Conservation (phyloP, 2,329 filamentous ascomycete genomes). For the Aaosphaeria pasadenensis region DNA sequence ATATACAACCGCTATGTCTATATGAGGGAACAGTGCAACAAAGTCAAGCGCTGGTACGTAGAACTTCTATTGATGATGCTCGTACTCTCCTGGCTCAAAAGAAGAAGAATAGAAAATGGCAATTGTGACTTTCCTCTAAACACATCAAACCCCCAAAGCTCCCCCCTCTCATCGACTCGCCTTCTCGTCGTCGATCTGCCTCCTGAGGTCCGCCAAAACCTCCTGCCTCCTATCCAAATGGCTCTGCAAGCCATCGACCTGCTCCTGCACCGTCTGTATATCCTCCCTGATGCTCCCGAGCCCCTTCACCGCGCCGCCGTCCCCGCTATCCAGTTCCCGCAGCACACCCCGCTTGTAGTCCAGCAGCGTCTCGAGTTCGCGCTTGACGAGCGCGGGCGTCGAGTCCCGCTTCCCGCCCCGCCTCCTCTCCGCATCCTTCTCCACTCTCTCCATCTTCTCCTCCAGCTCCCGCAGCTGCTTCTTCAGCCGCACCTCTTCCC, state of each 20-base stretch:
- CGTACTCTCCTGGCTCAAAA: too few species aligned
- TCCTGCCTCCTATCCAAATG: slow-evolving; percentile 77
- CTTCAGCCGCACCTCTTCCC: slow-evolving; percentile 95
- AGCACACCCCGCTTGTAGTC: slow-evolving; percentile 89
- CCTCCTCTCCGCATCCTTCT: slow-evolving; percentile 64
- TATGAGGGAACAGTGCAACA: too few species aligned
- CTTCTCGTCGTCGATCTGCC: slow-evolving; percentile 87
- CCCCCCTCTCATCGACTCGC: slow-evolving; percentile 14
- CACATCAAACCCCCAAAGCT: too few species aligned
- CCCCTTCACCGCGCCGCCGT: slow-evolving; percentile 59
- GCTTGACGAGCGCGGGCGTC: slow-evolving; percentile 88
- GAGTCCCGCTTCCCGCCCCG: slow-evolving; percentile 61
- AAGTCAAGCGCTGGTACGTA: too few species aligned
- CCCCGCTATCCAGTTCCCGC: slow-evolving; percentile 70
- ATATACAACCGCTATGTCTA: too few species aligned
- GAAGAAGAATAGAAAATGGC: too few species aligned
- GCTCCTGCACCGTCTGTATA: slow-evolving; percentile 84
- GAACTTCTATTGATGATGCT: too few species aligned
- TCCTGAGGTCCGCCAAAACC: slow-evolving; percentile 70
- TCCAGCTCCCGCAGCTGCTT: slow-evolving; percentile 89
- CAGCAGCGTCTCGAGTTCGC: slow-evolving; percentile 87
- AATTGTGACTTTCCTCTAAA: too few species aligned
- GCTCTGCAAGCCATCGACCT: slow-evolving; percentile 83
- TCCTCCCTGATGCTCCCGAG: slow-evolving; percentile 81
- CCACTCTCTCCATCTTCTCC: slow-evolving; percentile 79